phyloP scores from a whole-genome alignment of 2,329 filamentous ascomycete genomes.

The Clarireedia hainanense region DNA sequence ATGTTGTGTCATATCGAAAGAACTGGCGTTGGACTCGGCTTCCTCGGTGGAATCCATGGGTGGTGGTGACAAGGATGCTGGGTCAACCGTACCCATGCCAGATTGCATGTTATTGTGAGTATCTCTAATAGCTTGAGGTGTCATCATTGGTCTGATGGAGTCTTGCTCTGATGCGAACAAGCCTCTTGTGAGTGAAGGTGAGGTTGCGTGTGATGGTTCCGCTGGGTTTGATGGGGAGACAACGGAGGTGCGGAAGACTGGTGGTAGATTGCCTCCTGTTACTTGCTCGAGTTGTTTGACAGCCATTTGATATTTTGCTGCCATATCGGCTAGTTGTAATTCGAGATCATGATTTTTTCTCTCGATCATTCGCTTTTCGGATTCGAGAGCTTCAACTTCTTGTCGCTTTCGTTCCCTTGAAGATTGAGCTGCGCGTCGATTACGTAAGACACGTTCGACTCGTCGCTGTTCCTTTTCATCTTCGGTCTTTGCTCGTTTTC shows the following conservation, averaged over 20 bases:
- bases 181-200: slow-evolving; percentile 47
- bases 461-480: slow-evolving; percentile 98
- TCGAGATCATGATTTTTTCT: slow-evolving; percentile 65
- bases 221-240: slow-evolving; percentile 35
- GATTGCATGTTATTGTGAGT: slow-evolving; percentile 24
- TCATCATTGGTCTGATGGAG: slow-evolving; percentile 14
- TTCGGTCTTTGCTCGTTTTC: slow-evolving; percentile 96
- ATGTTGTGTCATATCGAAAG: slow-evolving; percentile 97
- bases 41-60: slow-evolving; percentile 44
- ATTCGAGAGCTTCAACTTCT: slow-evolving; percentile 77
- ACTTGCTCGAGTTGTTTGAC: slow-evolving; percentile 22
- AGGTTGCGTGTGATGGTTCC: slow-evolving; percentile 30
- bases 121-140: slow-evolving; percentile 21
- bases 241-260: slow-evolving; percentile 36
- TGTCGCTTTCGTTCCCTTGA: slow-evolving; percentile 61
- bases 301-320: slow-evolving; percentile 24
- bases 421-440: slow-evolving; percentile 91
- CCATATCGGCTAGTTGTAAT: slow-evolving; percentile 39
- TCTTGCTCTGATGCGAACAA: slow-evolving; percentile 44
- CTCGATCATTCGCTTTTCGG: slow-evolving; percentile 57
- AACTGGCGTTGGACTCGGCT: slow-evolving; percentile 25
- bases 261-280: slow-evolving; percentile 17
- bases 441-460: slow-evolving; percentile 93
- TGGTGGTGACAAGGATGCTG: slow-evolving; percentile 50
- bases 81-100: slow-evolving; percentile 47